phyloP scores from a whole-genome alignment of 139 green algal genomes.

The Bryopsis sp. region DNA sequence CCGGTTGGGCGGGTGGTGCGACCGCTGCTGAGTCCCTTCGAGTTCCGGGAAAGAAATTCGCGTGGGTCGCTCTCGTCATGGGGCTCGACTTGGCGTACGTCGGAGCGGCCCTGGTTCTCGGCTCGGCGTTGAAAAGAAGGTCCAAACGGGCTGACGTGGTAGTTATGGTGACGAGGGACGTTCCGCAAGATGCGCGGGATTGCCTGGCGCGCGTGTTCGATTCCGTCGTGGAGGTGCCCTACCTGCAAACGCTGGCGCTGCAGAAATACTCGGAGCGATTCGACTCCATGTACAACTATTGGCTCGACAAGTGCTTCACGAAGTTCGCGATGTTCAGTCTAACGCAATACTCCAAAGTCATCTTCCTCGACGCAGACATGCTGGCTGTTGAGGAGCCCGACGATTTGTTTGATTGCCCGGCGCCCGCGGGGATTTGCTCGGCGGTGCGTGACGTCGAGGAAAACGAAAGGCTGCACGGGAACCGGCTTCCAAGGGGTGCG shows the following conservation, averaged over 20 bases:
- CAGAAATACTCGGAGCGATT: conserved; percentile 22
- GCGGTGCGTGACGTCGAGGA: background rate
- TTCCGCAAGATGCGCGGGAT: background rate
- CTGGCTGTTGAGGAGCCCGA: conserved; percentile 16
- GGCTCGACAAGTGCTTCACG: conserved; percentile 20
- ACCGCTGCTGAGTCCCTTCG: too few relatives aligned
- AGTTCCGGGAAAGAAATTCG: background rate
- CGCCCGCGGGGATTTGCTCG: conserved; percentile 20
- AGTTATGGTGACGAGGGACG: conserved; percentile 20
- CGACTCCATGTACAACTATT: conserved; percentile 20
- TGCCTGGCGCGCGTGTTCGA: conserved; percentile 1
- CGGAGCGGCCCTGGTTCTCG: conserved; percentile 2
- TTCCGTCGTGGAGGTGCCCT: conserved; percentile 12
- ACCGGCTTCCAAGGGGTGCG: background rate
- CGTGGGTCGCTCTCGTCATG: conserved; percentile 9
- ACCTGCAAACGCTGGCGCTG: conserved; percentile 12
- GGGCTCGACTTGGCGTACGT: conserved; percentile 10
- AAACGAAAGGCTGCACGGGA: conserved; percentile 5
- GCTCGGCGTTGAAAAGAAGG: background rate
- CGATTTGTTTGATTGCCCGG: conserved; percentile 9
- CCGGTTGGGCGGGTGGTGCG: too few relatives aligned
- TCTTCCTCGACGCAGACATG: conserved; percentile 21
- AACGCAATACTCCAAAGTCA: conserved; percentile 14
- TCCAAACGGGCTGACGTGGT: background rate
- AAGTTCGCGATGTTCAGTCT: conserved; percentile 18